Conservation (phyloP, 768 basidiomycete species). For the Pulveroboletus frians region DNA sequence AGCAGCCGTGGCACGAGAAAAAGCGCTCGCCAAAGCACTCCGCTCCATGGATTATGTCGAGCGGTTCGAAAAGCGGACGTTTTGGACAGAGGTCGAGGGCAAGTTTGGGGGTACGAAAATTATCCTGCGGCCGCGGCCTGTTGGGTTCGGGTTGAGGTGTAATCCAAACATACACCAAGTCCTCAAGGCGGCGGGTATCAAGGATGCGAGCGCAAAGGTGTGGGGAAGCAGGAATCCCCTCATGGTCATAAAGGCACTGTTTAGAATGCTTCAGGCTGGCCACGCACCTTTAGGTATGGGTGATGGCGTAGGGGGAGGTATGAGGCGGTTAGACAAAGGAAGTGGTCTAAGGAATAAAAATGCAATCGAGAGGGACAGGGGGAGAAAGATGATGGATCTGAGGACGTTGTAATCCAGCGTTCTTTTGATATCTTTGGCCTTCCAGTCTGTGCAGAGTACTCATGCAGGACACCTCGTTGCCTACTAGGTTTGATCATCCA, state of each 20-base stretch:
- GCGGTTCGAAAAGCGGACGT: constrained; percentile 91
- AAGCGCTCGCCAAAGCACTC: constrained; percentile 66
- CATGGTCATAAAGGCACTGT: constrained; percentile 74
- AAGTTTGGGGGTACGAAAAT: constrained; percentile 85
- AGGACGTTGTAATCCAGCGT: constrained; percentile 39
- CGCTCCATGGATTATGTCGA: constrained; percentile 89
- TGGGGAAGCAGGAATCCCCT: constrained; percentile 83
- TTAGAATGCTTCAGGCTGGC: constrained; percentile 82
- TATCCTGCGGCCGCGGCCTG: constrained; percentile 72
- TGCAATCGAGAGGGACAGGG: constrained; percentile 78
- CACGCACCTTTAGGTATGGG: constrained; percentile 79
- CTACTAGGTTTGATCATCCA: not conserved
- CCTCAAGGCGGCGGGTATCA: constrained; percentile 89
- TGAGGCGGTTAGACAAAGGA: constrained; percentile 68
- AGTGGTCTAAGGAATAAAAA: constrained; percentile 60
- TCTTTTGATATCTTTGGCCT: not conserved
- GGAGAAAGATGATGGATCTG: constrained; percentile 68
- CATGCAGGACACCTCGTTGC: not conserved
- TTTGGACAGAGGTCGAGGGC: constrained; percentile 82
- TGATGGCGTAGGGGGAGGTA: constrained; percentile 71
- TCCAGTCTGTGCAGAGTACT: not conserved
- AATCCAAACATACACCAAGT: constrained; percentile 88
- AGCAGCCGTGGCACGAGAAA: constrained; percentile 43
- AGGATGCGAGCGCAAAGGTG: constrained; percentile 92
- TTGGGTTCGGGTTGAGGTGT: constrained; percentile 89